These are phyloP conservation scores for Rosa lucieae DNA, from an alignment of 306 rosid genomes.

Conservation along the genomic window DNA sequence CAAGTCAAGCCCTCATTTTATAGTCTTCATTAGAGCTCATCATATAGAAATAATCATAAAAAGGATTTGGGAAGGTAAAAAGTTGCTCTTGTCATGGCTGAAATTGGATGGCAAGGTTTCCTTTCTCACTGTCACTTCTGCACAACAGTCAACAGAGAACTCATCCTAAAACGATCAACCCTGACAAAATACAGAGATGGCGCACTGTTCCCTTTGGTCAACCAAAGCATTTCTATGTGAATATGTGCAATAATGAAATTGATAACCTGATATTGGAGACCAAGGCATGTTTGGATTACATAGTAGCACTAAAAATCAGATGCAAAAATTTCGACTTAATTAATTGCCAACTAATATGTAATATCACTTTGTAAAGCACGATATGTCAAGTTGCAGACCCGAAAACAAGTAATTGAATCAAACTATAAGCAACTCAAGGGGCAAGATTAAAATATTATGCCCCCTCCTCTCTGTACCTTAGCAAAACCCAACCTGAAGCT, in stretches of 20 bases:
- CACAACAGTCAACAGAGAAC: too few relatives aligned
- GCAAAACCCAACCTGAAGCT: background rate
- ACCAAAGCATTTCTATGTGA: background rate
- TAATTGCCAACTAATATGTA: slow-evolving; percentile 2
- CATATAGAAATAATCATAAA: too few relatives aligned
- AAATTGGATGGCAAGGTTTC: background rate
- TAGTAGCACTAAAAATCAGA: background rate
- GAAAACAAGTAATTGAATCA: background rate
- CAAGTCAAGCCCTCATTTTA: too few relatives aligned
- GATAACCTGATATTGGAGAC: background rate
- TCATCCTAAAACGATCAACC: background rate
- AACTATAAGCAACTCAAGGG: slow-evolving; percentile 16
- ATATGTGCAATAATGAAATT: background rate
- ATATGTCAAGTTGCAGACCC: background rate
- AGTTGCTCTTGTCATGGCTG: background rate
- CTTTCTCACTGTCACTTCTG: background rate
- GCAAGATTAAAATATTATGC: slow-evolving; percentile 25
- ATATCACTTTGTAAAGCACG: background rate
- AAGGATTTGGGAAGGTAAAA: background rate
- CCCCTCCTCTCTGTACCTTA: slow-evolving; percentile 14
- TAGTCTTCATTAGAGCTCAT: too few relatives aligned
- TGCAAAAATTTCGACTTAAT: background rate
- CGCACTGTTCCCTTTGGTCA: background rate
- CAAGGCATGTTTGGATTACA: background rate
- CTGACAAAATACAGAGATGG: background rate